A percentile compares a stretch with the other conserved stretches of the same genome.
These are phyloP conservation scores for Auriscalpium orientale DNA, from an alignment of 768 basidiomycete species.

Conservation along the genomic window DNA sequence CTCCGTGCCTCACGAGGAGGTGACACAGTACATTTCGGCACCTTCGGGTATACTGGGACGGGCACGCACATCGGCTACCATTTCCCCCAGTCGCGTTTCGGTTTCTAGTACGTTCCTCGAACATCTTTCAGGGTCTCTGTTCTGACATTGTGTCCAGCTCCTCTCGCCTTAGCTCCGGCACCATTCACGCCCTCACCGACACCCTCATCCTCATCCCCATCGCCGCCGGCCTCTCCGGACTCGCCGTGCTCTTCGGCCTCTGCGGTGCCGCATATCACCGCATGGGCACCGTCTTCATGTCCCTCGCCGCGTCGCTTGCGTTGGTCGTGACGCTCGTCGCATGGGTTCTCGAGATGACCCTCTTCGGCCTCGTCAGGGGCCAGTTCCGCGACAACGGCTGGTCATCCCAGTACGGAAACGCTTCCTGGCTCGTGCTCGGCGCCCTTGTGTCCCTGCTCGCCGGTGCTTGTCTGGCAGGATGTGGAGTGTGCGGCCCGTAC, in stretches of 20 bases:
- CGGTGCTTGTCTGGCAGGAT: slow-evolving; percentile 57
- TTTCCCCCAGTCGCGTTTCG: slow-evolving; percentile 25
- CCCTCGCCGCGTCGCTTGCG: slow-evolving; percentile 57
- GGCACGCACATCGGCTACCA: slow-evolving; percentile 49
- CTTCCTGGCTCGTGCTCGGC: slow-evolving; percentile 75
- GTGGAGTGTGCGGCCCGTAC: slow-evolving; percentile 64
- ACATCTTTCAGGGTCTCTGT: neutral
- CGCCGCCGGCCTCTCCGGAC: slow-evolving; percentile 58
- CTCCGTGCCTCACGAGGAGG: slow-evolving; percentile 41
- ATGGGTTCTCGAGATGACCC: slow-evolving; percentile 72
- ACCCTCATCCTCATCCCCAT: slow-evolving; percentile 76
- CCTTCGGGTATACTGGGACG: slow-evolving; percentile 71
- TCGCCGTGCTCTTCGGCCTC: slow-evolving; percentile 62
- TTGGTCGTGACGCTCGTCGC: slow-evolving; percentile 59
- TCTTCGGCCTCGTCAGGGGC: slow-evolving; percentile 65
- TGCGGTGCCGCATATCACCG: slow-evolving; percentile 60
- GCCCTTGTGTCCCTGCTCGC: slow-evolving; percentile 61
- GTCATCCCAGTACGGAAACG: slow-evolving; percentile 62
- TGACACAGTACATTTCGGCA: slow-evolving; percentile 50
- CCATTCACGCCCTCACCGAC: slow-evolving; percentile 65
- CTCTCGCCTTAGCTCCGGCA: slow-evolving; percentile 37
- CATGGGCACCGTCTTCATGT: slow-evolving; percentile 71
- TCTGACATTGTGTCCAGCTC: slow-evolving; percentile 25
- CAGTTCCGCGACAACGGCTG: slow-evolving; percentile 43
- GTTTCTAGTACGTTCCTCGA: slow-evolving; percentile 35